Evolutionary conservation across 176 grass and related monocot species (phyloP).

Genomic region (Secale cereale): DNA sequence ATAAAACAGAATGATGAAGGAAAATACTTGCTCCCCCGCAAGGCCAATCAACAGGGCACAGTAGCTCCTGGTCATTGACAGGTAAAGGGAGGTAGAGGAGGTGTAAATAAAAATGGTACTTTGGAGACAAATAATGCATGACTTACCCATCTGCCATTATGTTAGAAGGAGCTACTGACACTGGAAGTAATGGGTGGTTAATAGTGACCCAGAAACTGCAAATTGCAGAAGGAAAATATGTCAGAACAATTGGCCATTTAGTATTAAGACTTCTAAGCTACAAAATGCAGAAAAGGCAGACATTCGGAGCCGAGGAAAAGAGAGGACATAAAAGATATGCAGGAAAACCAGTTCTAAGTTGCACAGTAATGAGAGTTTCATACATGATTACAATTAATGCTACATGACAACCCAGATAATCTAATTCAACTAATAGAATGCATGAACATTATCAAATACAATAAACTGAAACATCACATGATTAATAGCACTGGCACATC

Average conservation of each 20-base stretch:
- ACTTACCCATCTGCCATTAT: slow-evolving; percentile 62
- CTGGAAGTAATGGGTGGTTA: slow-evolving; percentile 42
- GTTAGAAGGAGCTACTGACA: slow-evolving; percentile 47
- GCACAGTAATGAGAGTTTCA: background rate
- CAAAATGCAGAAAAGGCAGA: background rate
- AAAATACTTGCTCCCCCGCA: background rate
- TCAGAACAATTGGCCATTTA: slow-evolving; percentile 24
- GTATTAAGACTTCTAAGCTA: background rate
- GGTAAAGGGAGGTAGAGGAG: background rate
- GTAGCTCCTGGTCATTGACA: background rate
- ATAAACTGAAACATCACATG: slow-evolving; percentile 2
- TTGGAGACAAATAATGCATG: slow-evolving; percentile 25
- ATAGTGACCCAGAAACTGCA: slow-evolving; percentile 84
- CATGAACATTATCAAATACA: background rate
- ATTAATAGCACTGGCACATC: background rate
- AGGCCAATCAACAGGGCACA: background rate
- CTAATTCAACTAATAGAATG: background rate
- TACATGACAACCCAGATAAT: background rate
- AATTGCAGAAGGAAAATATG: slow-evolving; percentile 26
- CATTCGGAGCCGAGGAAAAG: background rate
- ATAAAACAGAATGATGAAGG: background rate
- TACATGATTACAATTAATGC: background rate
- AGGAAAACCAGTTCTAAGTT: background rate
- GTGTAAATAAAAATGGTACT: background rate
- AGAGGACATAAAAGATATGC: background rate